Evolutionary conservation across 139 green algal genomes (phyloP).

Genomic region (Nannochloris sp.): DNA sequence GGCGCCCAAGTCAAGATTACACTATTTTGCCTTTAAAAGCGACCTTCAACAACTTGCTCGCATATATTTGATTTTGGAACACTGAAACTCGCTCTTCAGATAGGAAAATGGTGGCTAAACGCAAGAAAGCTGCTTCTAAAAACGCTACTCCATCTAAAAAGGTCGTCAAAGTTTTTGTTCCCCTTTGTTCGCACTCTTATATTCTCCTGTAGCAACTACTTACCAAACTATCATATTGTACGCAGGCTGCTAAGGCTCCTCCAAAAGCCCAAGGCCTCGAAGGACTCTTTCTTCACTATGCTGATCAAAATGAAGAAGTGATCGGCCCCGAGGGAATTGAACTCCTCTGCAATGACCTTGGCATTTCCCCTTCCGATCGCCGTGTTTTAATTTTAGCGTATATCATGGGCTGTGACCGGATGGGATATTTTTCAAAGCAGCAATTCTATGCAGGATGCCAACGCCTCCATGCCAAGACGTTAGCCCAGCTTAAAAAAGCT

Average conservation of each 20-base stretch:
- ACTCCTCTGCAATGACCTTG: slow-evolving; percentile 45
- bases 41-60: no score
- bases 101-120: neutral
- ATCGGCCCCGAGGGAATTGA: slow-evolving; percentile 49
- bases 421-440: slow-evolving; percentile 47
- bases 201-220: no score
- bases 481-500: slow-evolving; percentile 26
- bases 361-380: slow-evolving; percentile 37
- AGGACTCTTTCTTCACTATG: neutral
- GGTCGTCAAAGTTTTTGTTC: neutral
- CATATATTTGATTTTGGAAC: no score
- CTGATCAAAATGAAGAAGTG: slow-evolving; percentile 24
- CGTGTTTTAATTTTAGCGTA: slow-evolving; percentile 48
- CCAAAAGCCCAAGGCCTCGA: neutral
- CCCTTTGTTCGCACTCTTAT: no score
- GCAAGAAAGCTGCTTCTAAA: neutral
- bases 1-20: no score
- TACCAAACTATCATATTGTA: neutral
- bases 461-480: slow-evolving; percentile 10
- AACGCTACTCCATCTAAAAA: neutral
- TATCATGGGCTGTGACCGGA: slow-evolving; percentile 39
- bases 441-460: slow-evolving; percentile 22
- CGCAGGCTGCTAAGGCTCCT: neutral
- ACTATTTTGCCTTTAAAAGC: no score
- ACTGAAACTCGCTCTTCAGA: no score